These are phyloP conservation scores for Schrenkiella parvula DNA, from an alignment of 345 rosid genomes.

Conservation along the genomic window DNA sequence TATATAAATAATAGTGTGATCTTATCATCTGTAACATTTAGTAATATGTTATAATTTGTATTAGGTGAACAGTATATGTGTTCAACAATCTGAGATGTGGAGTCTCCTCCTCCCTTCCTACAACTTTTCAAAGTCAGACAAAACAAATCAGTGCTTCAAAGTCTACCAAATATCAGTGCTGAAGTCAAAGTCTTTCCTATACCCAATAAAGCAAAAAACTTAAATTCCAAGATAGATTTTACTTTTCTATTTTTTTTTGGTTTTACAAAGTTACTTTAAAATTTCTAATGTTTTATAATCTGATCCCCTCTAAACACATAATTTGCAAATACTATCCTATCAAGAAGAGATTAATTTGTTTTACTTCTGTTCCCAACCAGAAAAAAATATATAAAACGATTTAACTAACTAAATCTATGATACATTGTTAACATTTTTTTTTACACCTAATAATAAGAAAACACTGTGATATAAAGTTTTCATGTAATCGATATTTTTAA, in stretches of 20 bases:
- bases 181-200: conserved; percentile 32
- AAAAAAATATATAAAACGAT: no score
- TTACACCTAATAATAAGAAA: background rate
- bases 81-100: conserved; percentile 11
- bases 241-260: background rate
- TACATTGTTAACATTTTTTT: no score
- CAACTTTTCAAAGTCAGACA: conserved; percentile 30
- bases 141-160: conserved; percentile 12
- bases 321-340: background rate
- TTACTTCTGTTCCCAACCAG: no score
- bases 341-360: background rate
- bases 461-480: background rate
- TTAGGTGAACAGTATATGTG: background rate
- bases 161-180: conserved; percentile 28
- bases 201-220: conserved; percentile 18
- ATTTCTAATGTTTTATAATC: background rate
- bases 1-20: background rate
- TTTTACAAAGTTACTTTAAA: background rate
- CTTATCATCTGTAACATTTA: background rate
- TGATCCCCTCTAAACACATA: background rate
- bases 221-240: conserved; percentile 25
- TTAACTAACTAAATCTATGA: no score
- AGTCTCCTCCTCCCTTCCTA: background rate
- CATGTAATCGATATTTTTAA: background rate
- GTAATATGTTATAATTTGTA: background rate